phyloP scores from a whole-genome alignment of 192 early-diverging fungal species.

The Umbelopsis isabellina region DNA sequence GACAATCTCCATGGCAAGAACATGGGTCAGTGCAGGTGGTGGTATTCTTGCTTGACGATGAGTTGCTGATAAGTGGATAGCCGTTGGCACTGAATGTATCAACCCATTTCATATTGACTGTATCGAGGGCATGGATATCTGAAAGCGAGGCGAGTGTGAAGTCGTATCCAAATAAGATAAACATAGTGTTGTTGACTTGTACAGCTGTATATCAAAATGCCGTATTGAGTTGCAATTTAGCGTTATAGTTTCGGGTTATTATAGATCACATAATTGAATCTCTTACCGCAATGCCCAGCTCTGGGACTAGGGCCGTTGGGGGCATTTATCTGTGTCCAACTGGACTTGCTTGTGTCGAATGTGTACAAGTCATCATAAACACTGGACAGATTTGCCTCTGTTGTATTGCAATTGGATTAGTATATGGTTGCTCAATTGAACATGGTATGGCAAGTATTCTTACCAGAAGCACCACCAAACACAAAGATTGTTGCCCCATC shows the following conservation, averaged over 20 bases:
- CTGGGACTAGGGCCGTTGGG: not conserved
- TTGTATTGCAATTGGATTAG: not conserved
- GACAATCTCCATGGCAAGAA: not conserved
- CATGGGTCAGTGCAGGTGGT: not conserved
- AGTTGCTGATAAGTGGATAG: not conserved
- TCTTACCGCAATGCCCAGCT: slow-evolving; percentile 11
- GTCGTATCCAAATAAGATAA: slow-evolving; percentile 12
- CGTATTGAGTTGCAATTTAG: no score
- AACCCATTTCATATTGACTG: slow-evolving; percentile 10
- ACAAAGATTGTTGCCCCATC: not conserved
- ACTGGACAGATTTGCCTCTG: not conserved
- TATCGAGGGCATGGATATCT: slow-evolving; percentile 10
- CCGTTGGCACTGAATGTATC: not conserved
- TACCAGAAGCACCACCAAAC: not conserved
- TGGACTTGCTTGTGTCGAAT: not conserved
- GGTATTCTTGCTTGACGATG: no score
- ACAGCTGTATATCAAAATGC: not conserved
- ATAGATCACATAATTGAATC: not conserved
- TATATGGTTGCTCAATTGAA: not conserved
- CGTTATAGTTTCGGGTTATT: not conserved
- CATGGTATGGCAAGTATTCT: no score
- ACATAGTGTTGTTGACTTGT: slow-evolving; percentile 4
- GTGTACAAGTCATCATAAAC: not conserved
- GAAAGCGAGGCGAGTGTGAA: not conserved
- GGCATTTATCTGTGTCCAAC: not conserved